A percentile compares a stretch with the other conserved stretches of the same genome.
phyloP scores from a whole-genome alignment of 2,329 filamentous ascomycete species.

The Aureobasidium sp. region DNA sequence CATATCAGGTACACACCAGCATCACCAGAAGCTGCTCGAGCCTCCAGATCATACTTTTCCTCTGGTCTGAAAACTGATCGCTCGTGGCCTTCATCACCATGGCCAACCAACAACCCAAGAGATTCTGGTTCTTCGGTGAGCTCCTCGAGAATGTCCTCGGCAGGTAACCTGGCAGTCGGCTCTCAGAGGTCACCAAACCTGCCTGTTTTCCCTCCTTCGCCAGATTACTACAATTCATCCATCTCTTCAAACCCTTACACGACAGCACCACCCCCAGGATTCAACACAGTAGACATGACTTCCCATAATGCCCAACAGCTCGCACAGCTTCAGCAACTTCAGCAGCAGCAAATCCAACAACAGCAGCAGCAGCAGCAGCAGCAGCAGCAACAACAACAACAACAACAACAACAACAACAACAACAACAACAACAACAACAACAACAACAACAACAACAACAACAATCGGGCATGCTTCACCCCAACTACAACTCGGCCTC shows the following conservation, averaged over 20 bases:
- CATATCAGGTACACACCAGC: constrained; percentile 14
- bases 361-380: constrained; percentile 4
- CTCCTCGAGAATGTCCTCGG: constrained; percentile 11
- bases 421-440: background rate
- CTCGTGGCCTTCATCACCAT: constrained; percentile 9
- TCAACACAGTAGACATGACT: constrained; percentile 8
- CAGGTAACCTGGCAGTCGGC: constrained; percentile 3
- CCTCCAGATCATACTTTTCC: constrained; percentile 5
- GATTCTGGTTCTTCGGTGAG: constrained; percentile 6
- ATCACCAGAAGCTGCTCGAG: constrained; percentile 1
- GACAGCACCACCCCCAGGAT: constrained; percentile 15
- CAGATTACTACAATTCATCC: constrained; percentile 12
- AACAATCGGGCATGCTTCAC: constrained; percentile 7
- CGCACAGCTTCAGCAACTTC: constrained; percentile 4
- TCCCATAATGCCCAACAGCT: constrained; percentile 1
- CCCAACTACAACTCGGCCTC: constrained; percentile 9
- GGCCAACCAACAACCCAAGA: constrained; percentile 4
- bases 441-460: constrained; percentile 1
- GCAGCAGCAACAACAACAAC: background rate
- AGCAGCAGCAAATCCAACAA: background rate
- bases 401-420: background rate
- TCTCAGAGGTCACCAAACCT: constrained; percentile 7
- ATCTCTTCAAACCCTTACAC: constrained; percentile 14
- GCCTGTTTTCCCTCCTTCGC: background rate
- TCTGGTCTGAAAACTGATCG: background rate